Conservation (phyloP, 805 yeast species). For the Nakazawaea sp. region DNA sequence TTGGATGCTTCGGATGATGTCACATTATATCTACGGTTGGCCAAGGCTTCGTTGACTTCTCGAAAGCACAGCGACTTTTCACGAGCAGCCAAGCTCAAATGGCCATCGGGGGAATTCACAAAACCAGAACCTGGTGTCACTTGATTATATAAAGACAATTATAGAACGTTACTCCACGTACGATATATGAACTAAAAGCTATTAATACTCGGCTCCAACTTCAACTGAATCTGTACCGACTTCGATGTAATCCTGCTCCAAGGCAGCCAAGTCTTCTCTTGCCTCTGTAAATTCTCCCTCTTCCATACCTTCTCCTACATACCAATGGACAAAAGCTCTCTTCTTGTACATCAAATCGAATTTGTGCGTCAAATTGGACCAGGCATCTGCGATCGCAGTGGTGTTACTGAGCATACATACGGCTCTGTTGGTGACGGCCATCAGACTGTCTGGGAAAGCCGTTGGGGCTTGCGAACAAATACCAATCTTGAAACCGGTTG, state of each 20-base stretch:
- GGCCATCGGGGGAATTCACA: slow-evolving; percentile 54
- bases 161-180: background rate
- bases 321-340: slow-evolving; percentile 96
- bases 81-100: slow-evolving; percentile 48
- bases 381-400: slow-evolving; percentile 91
- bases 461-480: slow-evolving; percentile 92
- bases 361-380: slow-evolving; percentile 88
- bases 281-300: slow-evolving; percentile 96
- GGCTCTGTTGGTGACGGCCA: slow-evolving; percentile 82
- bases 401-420: slow-evolving; percentile 92
- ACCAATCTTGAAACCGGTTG: slow-evolving; percentile 94
- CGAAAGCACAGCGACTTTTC: slow-evolving; percentile 53
- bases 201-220: slow-evolving; percentile 25
- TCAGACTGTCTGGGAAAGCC: slow-evolving; percentile 71
- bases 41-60: slow-evolving; percentile 35
- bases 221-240: slow-evolving; percentile 78
- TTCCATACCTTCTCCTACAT: slow-evolving; percentile 96
- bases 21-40: slow-evolving; percentile 49
- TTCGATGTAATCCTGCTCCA: slow-evolving; percentile 88
- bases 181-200: background rate
- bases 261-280: slow-evolving; percentile 87
- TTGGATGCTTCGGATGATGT: slow-evolving; percentile 25
- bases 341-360: slow-evolving; percentile 91
- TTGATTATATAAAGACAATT: background rate
- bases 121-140: slow-evolving; percentile 50